phyloP scores from a whole-genome alignment of 305 asterid species.

The Fraxinus albicans region DNA sequence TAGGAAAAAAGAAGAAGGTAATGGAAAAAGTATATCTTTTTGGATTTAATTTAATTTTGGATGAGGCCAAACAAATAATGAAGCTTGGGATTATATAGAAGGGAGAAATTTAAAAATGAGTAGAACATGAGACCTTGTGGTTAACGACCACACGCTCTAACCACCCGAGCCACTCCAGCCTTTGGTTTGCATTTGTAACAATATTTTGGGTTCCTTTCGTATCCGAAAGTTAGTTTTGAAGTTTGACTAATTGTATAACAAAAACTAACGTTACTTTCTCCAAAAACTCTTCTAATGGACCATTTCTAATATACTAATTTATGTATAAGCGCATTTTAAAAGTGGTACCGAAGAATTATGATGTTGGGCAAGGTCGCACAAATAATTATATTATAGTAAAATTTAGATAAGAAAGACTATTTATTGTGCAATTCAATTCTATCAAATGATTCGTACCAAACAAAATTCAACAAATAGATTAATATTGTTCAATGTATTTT shows the following conservation, averaged over 20 bases:
- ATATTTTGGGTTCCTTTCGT: too few species aligned
- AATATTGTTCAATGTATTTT: too few species aligned
- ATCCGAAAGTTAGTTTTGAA: too few species aligned
- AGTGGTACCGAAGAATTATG: not conserved
- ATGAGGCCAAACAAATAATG: not conserved
- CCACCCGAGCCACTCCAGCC: constrained; percentile 78
- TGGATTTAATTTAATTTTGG: not conserved
- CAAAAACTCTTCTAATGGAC: too few species aligned
- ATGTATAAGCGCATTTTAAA: not conserved
- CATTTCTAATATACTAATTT: too few species aligned
- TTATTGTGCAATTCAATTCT: not conserved
- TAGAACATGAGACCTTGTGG: constrained; percentile 41
- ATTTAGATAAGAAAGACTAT: not conserved
- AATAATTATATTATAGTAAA: too few species aligned
- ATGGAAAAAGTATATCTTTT: not conserved
- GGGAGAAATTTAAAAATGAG: not conserved
- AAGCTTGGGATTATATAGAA: not conserved
- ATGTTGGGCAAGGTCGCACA: too few species aligned
- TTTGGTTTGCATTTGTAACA: not conserved
- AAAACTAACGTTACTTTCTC: too few species aligned
- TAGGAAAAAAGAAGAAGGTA: not conserved
- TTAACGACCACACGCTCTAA: constrained; percentile 81
- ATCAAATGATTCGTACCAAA: not conserved
- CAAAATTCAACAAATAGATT: not conserved
- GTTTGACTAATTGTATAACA: too few species aligned